Conservation (phyloP, 768 basidiomycete genomes). For the Paxillus rubicundulus region DNA sequence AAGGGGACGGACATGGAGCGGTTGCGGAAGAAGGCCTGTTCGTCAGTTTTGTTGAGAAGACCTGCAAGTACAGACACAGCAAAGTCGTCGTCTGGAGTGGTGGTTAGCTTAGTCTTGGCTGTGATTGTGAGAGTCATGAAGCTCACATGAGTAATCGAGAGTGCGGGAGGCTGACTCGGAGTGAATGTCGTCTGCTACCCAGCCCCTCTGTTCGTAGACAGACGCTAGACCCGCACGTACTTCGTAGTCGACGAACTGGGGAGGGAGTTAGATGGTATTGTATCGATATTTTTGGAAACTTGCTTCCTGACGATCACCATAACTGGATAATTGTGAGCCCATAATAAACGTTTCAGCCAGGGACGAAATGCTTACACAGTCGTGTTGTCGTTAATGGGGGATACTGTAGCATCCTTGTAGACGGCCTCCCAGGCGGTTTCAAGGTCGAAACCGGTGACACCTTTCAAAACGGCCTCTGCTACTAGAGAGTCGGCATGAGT, state of each 20-base stretch:
- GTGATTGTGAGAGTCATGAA: neutral
- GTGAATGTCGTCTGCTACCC: constrained; percentile 77
- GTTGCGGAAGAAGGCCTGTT: constrained; percentile 51
- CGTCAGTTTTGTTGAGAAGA: constrained; percentile 47
- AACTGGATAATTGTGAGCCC: constrained; percentile 36
- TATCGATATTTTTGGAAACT: constrained; percentile 5
- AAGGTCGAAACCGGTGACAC: constrained; percentile 58
- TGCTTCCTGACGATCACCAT: constrained; percentile 72
- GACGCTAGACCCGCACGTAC: constrained; percentile 74
- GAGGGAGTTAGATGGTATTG: neutral
- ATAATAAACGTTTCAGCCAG: neutral
- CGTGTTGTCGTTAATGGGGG: constrained; percentile 54
- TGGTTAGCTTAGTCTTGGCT: neutral
- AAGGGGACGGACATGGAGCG: constrained; percentile 58
- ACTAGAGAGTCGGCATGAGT: constrained; percentile 80
- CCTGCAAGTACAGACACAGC: constrained; percentile 64
- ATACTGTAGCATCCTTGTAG: constrained; percentile 66
- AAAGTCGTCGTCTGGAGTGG: constrained; percentile 66
- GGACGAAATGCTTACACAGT: constrained; percentile 40
- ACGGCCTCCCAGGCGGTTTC: constrained; percentile 72
- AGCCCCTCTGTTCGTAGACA: constrained; percentile 65
- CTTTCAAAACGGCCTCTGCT: constrained; percentile 69
- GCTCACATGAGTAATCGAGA: constrained; percentile 72
- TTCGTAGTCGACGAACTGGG: constrained; percentile 72
- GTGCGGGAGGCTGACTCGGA: constrained; percentile 79